Evolutionary conservation across 495 filamentous ascomycete species (phyloP).

Genomic region (Neurospora tetrasperma): DNA sequence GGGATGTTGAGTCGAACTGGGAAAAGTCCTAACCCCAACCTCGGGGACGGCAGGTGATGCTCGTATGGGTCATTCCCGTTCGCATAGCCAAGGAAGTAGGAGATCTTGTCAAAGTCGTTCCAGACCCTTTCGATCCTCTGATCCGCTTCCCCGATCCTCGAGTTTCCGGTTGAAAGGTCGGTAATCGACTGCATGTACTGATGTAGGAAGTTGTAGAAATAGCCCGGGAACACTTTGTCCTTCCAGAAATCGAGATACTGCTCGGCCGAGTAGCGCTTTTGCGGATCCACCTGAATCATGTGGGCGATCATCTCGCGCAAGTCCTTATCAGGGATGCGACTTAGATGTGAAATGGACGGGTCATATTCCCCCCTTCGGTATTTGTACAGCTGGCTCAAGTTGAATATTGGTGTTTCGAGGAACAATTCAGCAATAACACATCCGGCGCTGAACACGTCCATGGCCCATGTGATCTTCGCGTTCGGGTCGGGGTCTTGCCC

Average conservation of each 20-base stretch:
- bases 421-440: slow-evolving; percentile 98
- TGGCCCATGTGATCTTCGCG: slow-evolving; percentile 65
- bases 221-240: slow-evolving; percentile 82
- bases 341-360: slow-evolving; percentile 65
- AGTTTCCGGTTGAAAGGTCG: slow-evolving; percentile 75
- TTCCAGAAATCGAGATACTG: slow-evolving; percentile 92
- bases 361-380: slow-evolving; percentile 91
- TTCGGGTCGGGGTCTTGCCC: slow-evolving; percentile 52
- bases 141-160: slow-evolving; percentile 62
- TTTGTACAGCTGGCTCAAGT: slow-evolving; percentile 83
- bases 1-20: slow-evolving; percentile 87
- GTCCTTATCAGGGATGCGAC: slow-evolving; percentile 78
- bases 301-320: slow-evolving; percentile 79
- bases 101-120: slow-evolving; percentile 94
- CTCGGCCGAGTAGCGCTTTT: slow-evolving; percentile 85
- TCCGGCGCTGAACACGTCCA: slow-evolving; percentile 97
- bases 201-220: slow-evolving; percentile 95
- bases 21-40: slow-evolving; percentile 41
- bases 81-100: slow-evolving; percentile 76
- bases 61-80: slow-evolving; percentile 29
- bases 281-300: slow-evolving; percentile 91
- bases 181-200: slow-evolving; percentile 96
- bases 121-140: slow-evolving; percentile 88
- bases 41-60: slow-evolving; percentile 24
- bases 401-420: slow-evolving; percentile 90